These are phyloP conservation scores for Wickerhamomyces hampshirensis DNA, from an alignment of 805 yeast species.

Conservation along the genomic window DNA sequence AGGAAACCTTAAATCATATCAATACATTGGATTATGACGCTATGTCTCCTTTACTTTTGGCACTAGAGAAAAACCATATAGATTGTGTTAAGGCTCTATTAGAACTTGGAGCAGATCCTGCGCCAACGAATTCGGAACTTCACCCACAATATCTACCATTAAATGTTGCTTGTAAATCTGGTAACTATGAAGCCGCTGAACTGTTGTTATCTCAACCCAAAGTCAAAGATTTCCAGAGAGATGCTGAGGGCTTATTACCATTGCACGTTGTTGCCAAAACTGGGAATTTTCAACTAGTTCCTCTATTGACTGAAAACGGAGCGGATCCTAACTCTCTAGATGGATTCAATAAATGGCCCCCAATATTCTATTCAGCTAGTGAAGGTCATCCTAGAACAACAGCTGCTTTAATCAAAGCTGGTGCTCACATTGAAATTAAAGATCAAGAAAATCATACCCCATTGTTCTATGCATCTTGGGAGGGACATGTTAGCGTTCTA, in stretches of 20 bases:
- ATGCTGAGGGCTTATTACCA: slow-evolving; percentile 88
- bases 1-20: slow-evolving; percentile 23
- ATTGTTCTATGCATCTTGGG: slow-evolving; percentile 86
- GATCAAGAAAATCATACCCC: slow-evolving; percentile 84
- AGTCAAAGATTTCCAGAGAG: slow-evolving; percentile 41
- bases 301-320: slow-evolving; percentile 64
- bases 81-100: slow-evolving; percentile 48
- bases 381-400: slow-evolving; percentile 78
- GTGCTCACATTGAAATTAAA: slow-evolving; percentile 61
- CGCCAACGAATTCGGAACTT: slow-evolving; percentile 42
- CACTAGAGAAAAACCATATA: slow-evolving; percentile 66
- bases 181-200: slow-evolving; percentile 66
- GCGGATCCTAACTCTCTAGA: slow-evolving; percentile 76
- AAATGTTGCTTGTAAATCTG: slow-evolving; percentile 84
- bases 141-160: slow-evolving; percentile 69
- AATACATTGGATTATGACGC: slow-evolving; percentile 62
- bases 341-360: slow-evolving; percentile 89
- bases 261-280: slow-evolving; percentile 84
- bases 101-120: slow-evolving; percentile 41
- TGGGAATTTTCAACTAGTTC: slow-evolving; percentile 69
- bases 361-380: slow-evolving; percentile 83
- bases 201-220: slow-evolving; percentile 29
- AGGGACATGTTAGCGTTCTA: slow-evolving; percentile 82
- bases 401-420: slow-evolving; percentile 60
- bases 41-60: slow-evolving; percentile 75